Evolutionary conservation across 805 yeast species (phyloP).

Genomic region (Starmera amethionina): DNA sequence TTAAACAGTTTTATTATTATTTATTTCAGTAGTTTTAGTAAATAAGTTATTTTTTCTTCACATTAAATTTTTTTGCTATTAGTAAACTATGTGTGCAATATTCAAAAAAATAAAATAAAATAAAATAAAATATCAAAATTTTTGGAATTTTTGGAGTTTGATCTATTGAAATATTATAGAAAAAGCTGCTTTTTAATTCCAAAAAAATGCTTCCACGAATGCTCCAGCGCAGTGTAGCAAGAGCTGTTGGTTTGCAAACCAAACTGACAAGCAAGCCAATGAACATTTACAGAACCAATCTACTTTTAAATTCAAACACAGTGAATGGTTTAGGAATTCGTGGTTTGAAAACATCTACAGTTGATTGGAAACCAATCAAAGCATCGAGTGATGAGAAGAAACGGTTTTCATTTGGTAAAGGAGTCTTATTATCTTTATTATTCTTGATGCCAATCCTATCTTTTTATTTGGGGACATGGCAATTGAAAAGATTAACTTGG

Average conservation of each 20-base stretch:
- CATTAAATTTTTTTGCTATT: too few species aligned
- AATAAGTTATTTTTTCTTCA: too few species aligned
- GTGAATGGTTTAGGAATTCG: slow-evolving; percentile 1
- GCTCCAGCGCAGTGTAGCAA: neutral
- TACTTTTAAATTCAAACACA: slow-evolving; percentile 2
- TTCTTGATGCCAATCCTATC: slow-evolving; percentile 79
- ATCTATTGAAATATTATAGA: too few species aligned
- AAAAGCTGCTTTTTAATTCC: neutral
- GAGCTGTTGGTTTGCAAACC: too few species aligned
- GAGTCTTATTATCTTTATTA: slow-evolving; percentile 27
- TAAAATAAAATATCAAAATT: too few species aligned
- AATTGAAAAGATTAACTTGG: slow-evolving; percentile 77
- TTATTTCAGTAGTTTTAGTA: too few species aligned
- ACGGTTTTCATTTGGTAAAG: slow-evolving; percentile 18
- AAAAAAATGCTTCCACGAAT: neutral
- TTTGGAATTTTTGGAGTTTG: too few species aligned
- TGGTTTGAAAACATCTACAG: slow-evolving; percentile 50
- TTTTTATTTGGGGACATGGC: slow-evolving; percentile 90
- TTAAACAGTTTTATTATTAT: too few species aligned
- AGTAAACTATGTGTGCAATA: too few species aligned
- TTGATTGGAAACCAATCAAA: slow-evolving; percentile 79
- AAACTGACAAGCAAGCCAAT: too few species aligned
- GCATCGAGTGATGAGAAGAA: slow-evolving; percentile 26
- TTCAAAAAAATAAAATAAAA: too few species aligned
- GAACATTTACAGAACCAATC: too few species aligned